Evolutionary conservation across 306 rosid genomes (phyloP).

Genomic region (Pyrus betulifolia): DNA sequence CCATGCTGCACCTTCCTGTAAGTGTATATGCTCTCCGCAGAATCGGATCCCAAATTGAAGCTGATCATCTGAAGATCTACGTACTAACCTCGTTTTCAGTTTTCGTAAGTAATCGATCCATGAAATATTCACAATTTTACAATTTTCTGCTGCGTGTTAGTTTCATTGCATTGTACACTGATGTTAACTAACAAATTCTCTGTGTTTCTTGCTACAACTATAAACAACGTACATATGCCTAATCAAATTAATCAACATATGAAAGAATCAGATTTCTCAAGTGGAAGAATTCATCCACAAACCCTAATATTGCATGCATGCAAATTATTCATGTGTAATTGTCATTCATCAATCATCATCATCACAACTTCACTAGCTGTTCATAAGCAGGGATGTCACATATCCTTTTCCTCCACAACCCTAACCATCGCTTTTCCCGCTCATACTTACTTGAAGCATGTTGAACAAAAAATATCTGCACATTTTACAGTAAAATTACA

Average conservation of each 20-base stretch:
- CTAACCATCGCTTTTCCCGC: not conserved
- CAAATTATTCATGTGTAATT: not conserved
- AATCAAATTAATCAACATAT: not conserved
- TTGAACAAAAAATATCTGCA: not conserved
- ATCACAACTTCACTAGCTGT: not conserved
- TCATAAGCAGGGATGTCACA: not conserved
- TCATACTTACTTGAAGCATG: not conserved
- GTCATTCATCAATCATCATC: not conserved
- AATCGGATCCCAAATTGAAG: not conserved
- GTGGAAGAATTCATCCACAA: not conserved
- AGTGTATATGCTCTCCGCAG: not conserved
- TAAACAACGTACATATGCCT: not conserved
- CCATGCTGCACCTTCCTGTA: not conserved
- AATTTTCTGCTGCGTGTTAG: not conserved
- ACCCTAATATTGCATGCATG: not conserved
- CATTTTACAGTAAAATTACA: not conserved
- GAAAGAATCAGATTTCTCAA: not conserved
- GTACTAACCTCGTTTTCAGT: not conserved
- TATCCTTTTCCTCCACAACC: not conserved
- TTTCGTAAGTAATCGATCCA: not conserved
- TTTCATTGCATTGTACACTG: not conserved
- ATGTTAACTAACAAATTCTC: not conserved
- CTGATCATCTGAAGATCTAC: not conserved
- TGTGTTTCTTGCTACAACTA: not conserved
- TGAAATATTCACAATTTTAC: not conserved